These are phyloP conservation scores for Clohesyomyces aquaticus DNA, from an alignment of 495 filamentous ascomycete species.

Conservation along the genomic window DNA sequence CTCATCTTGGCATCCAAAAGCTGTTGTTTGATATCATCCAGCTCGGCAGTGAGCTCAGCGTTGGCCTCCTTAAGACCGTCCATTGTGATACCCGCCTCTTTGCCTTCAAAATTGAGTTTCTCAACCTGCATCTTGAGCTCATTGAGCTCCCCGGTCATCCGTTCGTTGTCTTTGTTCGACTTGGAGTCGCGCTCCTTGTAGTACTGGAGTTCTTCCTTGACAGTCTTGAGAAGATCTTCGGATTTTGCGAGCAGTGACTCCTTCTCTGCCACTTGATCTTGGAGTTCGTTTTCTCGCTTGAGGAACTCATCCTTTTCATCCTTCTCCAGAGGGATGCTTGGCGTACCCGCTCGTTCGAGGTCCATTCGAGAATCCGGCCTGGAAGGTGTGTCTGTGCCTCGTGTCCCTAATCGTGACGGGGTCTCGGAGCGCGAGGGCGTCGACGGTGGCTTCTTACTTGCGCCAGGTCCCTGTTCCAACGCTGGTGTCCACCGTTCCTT, in stretches of 20 bases:
- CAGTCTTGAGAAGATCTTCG: slow-evolving; percentile 77
- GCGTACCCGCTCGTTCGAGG: slow-evolving; percentile 81
- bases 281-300: slow-evolving; percentile 91
- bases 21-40: slow-evolving; percentile 96
- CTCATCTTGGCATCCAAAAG: slow-evolving; percentile 94
- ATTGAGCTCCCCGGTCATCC: slow-evolving; percentile 78
- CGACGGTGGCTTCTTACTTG: slow-evolving; percentile 61
- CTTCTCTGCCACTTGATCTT: slow-evolving; percentile 93
- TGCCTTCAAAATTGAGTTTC: slow-evolving; percentile 91
- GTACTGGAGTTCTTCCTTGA: slow-evolving; percentile 77
- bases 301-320: slow-evolving; percentile 97
- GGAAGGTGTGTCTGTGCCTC: slow-evolving; percentile 61
- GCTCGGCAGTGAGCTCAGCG: slow-evolving; percentile 81
- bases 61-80: slow-evolving; percentile 96
- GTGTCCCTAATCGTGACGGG: slow-evolving; percentile 61
- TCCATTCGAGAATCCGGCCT: slow-evolving; percentile 81
- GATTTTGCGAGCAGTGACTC: slow-evolving; percentile 77
- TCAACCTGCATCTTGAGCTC: slow-evolving; percentile 95
- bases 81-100: slow-evolving; percentile 96
- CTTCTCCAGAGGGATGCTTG: slow-evolving; percentile 86
- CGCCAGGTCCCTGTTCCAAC: slow-evolving; percentile 60
- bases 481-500: slow-evolving; percentile 78
- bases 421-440: slow-evolving; percentile 72
- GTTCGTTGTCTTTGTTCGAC: slow-evolving; percentile 84
- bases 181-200: slow-evolving; percentile 82